Conservation (phyloP, 768 basidiomycete species). For the Tulasnella sp. region DNA sequence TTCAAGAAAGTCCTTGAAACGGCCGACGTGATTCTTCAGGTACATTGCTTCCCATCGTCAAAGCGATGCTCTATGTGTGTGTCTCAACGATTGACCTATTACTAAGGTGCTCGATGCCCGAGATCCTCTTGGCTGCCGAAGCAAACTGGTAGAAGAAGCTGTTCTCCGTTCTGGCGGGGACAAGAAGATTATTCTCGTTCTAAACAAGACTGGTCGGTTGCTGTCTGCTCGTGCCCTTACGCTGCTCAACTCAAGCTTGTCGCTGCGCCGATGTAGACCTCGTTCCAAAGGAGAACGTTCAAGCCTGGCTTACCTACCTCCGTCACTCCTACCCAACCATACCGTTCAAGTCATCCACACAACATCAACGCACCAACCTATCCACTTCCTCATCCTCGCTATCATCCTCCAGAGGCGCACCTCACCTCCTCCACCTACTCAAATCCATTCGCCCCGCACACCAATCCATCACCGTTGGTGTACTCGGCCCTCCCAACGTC, state of each 20-base stretch:
- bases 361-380: conserved; percentile 78
- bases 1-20: conserved; percentile 81
- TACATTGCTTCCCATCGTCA: conserved; percentile 35
- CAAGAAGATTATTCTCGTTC: conserved; percentile 88
- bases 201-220: conserved; percentile 93
- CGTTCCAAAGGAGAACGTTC: conserved; percentile 83
- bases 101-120: conserved; percentile 78
- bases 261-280: conserved; percentile 61
- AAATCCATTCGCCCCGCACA: conserved; percentile 61
- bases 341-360: conserved; percentile 83
- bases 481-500: conserved; percentile 97
- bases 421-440: conserved; percentile 75
- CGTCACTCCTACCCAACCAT: conserved; percentile 90
- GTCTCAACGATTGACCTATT: background rate
- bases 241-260: background rate
- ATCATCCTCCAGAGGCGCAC: conserved; percentile 49
- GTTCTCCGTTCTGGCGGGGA: conserved; percentile 80
- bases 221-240: conserved; percentile 14
- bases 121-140: conserved; percentile 93
- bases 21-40: conserved; percentile 82
- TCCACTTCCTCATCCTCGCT: conserved; percentile 53
- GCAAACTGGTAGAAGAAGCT: conserved; percentile 91
- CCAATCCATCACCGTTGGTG: conserved; percentile 70
- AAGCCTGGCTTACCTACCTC: conserved; percentile 88
- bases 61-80: background rate